These are phyloP conservation scores for Clonostachys byssicola DNA, from an alignment of 2,329 filamentous ascomycete species.

Conservation along the genomic window DNA sequence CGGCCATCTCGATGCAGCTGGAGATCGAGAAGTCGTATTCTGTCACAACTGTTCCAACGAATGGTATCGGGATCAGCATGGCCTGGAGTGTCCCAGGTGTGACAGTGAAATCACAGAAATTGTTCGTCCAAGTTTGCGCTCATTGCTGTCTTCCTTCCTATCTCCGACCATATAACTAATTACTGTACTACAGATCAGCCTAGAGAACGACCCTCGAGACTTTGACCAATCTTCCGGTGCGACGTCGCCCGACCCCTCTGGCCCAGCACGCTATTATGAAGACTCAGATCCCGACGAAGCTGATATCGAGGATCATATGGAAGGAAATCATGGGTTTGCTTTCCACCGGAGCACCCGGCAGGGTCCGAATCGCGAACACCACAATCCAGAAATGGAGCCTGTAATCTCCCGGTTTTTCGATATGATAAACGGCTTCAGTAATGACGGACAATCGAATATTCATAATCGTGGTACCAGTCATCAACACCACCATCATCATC, in stretches of 20 bases:
- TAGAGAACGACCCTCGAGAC: conserved; percentile 59
- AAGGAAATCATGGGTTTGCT: conserved; percentile 35
- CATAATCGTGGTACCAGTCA: background rate
- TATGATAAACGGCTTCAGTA: conserved; percentile 33
- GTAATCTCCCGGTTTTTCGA: conserved; percentile 36
- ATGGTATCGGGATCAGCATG: conserved; percentile 72
- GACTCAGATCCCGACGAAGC: conserved; percentile 56
- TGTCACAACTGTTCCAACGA: conserved; percentile 80
- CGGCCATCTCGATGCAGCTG: conserved; percentile 41
- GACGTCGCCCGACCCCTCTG: conserved; percentile 19
- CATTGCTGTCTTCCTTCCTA: background rate
- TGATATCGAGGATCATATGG: conserved; percentile 49
- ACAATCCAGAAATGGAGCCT: conserved; percentile 26
- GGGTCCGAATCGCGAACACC: conserved; percentile 15
- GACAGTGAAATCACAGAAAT: conserved; percentile 79
- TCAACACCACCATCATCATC: background rate
- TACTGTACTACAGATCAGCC: conserved; percentile 36
- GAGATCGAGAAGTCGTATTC: conserved; percentile 68
- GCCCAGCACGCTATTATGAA: conserved; percentile 19
- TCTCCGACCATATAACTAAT: conserved; percentile 12
- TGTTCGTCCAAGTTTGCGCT: conserved; percentile 45
- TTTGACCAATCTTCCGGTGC: conserved; percentile 17
- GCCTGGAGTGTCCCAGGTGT: conserved; percentile 73
- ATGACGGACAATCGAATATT: too few relatives aligned
- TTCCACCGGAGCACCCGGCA: conserved; percentile 27